Base-by-base conservation (phyloP, 2,329 filamentous ascomycete species). In the Microdochium trichocladiopsis region DNA sequence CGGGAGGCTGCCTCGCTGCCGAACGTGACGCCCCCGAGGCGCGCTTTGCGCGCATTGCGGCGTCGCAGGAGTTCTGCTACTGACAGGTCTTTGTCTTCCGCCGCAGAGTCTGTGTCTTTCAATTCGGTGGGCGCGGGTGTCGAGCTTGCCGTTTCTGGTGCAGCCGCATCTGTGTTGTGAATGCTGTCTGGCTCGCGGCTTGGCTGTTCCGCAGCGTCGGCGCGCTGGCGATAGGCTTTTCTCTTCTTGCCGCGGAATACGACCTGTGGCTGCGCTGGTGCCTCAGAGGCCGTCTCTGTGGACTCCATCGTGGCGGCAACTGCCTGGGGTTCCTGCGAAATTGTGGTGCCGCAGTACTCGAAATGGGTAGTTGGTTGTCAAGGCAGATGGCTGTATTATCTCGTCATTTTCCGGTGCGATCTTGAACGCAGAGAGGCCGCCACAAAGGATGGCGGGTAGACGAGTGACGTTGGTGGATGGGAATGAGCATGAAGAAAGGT, bases 171-270 rank as follows among this genome's bases (percentile, higher is more conserved):
- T 14, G 49, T 48, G 25, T 23, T n/a, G 8, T 22, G 48, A 22
- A 51, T 47, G 14, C 49, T 24, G 49, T 50, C 25, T 25, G 43
- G 25, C n/a, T 48, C 52, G 36, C 49, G 57, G 48, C 37, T 33
- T 49, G 23, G 18, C 45, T 36, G 52, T 11, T 56, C 45, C 3
- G 49, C 24, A 24, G 51, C 55, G 16, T 51, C 43, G 36, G 53
- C 48, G 56, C 79, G 77, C 56, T 80, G 79, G 48, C 82, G 74
- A 57, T 82, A 80, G 4, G 72, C 69, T 62, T 84, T 84, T 63
- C 80, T 74, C 67, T 83, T 85, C 66, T 83, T 85, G 54, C 72
- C 71, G 37, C 81, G 79, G 58, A 86, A 86, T 28, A 78, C 66
- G 31, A 82, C 66, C 18, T 64, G 64, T 12, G 69, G 66, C 47